Evolutionary conservation across 2,329 filamentous ascomycete genomes (phyloP).

Genomic region (Alternaria sp.): DNA sequence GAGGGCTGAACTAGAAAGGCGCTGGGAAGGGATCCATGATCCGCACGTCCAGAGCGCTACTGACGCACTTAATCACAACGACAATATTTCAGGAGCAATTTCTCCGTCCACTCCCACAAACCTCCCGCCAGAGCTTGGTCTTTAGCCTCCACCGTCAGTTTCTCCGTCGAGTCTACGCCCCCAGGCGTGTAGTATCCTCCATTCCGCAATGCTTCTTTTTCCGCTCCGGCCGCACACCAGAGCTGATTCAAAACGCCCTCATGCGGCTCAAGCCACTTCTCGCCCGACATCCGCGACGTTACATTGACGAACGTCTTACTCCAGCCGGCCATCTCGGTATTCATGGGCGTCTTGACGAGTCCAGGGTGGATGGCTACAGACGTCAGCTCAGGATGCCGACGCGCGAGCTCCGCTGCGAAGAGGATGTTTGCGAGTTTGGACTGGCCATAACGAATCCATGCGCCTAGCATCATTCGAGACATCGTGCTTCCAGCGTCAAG

Average conservation of each 20-base stretch:
- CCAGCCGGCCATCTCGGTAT: slow-evolving; percentile 25
- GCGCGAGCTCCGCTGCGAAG: slow-evolving; percentile 51
- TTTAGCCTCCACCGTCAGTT: slow-evolving; percentile 11
- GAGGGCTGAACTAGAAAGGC: fast-evolving
- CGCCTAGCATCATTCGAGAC: slow-evolving; percentile 34
- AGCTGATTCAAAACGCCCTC: slow-evolving; percentile 47
- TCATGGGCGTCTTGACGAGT: slow-evolving; percentile 53
- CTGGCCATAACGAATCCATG: slow-evolving; percentile 54
- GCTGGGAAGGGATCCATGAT: neutral
- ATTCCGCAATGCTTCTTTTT: slow-evolving; percentile 39
- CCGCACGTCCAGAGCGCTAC: neutral
- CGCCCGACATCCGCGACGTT: neutral
- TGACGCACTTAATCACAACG: neutral
- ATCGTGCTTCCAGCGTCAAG: neutral
- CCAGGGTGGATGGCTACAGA: slow-evolving; percentile 57
- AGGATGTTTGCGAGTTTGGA: slow-evolving; percentile 59
- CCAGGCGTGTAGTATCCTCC: slow-evolving; percentile 49
- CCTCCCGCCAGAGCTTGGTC: slow-evolving; percentile 14
- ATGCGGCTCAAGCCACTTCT: neutral
- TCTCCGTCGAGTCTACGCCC: slow-evolving; percentile 15
- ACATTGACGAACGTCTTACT: slow-evolving; percentile 18
- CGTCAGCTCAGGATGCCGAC: slow-evolving; percentile 54
- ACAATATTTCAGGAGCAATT: slow-evolving; percentile 13
- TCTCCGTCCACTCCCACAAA: slow-evolving; percentile 30
- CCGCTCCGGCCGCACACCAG: slow-evolving; percentile 42